Percentiles rank a stretch among this genome's conserved stretches.
phyloP scores from a whole-genome alignment of 148 eudicot species.

The Simmondsia chinensis region DNA sequence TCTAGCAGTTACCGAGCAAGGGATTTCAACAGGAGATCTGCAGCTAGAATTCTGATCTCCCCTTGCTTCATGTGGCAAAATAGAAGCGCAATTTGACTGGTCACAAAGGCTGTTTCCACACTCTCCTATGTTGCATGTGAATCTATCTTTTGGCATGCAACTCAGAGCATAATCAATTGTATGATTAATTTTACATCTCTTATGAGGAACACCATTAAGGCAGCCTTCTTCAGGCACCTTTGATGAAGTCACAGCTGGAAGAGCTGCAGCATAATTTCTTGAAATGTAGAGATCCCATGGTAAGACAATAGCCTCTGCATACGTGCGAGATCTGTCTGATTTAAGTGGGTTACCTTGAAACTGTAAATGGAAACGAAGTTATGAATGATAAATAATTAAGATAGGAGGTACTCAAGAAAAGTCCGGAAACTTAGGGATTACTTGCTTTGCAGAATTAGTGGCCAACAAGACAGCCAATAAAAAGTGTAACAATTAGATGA shows the following conservation, averaged over 20 bases:
- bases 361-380: conserved; percentile 26
- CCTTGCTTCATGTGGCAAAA: conserved; percentile 16
- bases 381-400: neutral
- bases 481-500: neutral
- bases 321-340: conserved; percentile 30
- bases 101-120: conserved; percentile 12
- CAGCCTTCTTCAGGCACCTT: conserved; percentile 13
- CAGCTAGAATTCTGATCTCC: conserved; percentile 1
- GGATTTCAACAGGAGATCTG: conserved; percentile 26
- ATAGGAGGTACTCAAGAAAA: neutral
- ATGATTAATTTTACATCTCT: conserved; percentile 50
- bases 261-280: conserved; percentile 15
- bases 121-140: conserved; percentile 6
- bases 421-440: too few relatives aligned
- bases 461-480: too few relatives aligned
- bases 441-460: too few relatives aligned
- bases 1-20: conserved; percentile 29
- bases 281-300: conserved; percentile 60
- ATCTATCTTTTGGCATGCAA: conserved; percentile 11
- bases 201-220: conserved; percentile 20
- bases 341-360: conserved; percentile 33
- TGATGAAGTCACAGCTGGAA: conserved; percentile 2
- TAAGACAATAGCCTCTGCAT: conserved; percentile 68
- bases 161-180: conserved; percentile 27
- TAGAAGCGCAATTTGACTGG: neutral